Evolutionary conservation across 78 protist genomes (phyloP).

Genomic region (Polysphondylium violaceum): DNA sequence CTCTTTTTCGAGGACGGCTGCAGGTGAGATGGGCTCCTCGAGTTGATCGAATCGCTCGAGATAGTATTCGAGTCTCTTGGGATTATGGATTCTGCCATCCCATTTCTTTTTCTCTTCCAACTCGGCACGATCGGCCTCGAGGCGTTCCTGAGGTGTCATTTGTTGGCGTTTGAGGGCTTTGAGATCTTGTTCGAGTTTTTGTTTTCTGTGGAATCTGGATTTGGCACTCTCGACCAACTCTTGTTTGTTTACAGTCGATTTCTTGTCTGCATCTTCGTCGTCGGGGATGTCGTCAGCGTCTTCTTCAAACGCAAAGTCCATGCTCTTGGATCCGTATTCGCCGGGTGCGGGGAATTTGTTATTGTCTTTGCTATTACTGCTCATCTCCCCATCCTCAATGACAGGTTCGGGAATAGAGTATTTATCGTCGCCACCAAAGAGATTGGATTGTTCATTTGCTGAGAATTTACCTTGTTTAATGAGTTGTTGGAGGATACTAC

Average conservation of each 20-base stretch:
- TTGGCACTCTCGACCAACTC: not conserved
- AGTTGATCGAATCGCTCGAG: not conserved
- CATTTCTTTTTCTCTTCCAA: not conserved
- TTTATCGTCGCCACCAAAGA: not conserved
- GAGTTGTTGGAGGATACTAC: constrained; percentile 40
- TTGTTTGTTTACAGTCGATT: not conserved
- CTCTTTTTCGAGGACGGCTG: not conserved
- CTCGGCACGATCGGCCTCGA: not conserved
- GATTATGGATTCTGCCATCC: not conserved
- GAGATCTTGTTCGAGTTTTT: not conserved
- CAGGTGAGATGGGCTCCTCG: not conserved
- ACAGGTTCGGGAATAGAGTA: not conserved
- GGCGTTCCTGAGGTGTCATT: constrained; percentile 1
- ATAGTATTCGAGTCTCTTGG: constrained; percentile 14
- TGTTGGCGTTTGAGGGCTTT: not conserved
- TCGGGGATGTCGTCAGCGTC: not conserved
- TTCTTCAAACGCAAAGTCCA: not conserved
- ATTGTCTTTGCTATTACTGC: not conserved
- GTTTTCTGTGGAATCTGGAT: constrained; percentile 22
- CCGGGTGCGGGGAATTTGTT: not conserved
- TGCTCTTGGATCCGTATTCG: not conserved
- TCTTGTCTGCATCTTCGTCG: not conserved
- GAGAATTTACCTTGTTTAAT: constrained; percentile 65
- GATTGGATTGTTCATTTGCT: not conserved
- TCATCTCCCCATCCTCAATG: not conserved